These are phyloP conservation scores for Coemansia sp. DNA, from an alignment of 192 early-diverging fungal species.

Conservation along the genomic window DNA sequence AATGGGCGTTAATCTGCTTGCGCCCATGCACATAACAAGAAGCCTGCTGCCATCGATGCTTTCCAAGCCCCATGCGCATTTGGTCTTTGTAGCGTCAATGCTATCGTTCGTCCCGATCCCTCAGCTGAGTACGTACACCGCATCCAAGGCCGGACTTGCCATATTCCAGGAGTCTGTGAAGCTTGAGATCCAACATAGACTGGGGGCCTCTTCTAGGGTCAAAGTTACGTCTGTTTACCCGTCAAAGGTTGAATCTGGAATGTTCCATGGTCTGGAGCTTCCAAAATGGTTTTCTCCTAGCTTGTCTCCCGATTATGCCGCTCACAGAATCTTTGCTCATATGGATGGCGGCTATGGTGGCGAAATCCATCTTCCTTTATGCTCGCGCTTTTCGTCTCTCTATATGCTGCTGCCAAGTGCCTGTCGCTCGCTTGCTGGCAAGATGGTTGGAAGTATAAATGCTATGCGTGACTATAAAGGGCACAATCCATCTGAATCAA, in stretches of 20 bases:
- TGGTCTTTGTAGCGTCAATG: slow-evolving; percentile 58
- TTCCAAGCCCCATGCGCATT: slow-evolving; percentile 65
- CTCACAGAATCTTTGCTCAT: slow-evolving; percentile 57
- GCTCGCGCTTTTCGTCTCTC: slow-evolving; percentile 22
- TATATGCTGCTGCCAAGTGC: slow-evolving; percentile 26
- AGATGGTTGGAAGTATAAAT: slow-evolving; percentile 29
- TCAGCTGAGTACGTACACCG: slow-evolving; percentile 71
- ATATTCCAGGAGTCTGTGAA: slow-evolving; percentile 75
- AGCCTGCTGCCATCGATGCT: slow-evolving; percentile 75
- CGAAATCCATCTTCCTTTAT: slow-evolving; percentile 51
- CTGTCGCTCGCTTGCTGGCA: slow-evolving; percentile 16
- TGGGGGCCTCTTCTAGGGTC: slow-evolving; percentile 57
- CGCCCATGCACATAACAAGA: slow-evolving; percentile 68
- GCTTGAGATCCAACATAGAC: slow-evolving; percentile 66
- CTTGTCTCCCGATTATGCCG: slow-evolving; percentile 61
- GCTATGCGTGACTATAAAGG: slow-evolving; percentile 41
- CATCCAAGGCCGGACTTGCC: slow-evolving; percentile 73
- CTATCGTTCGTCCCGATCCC: slow-evolving; percentile 51
- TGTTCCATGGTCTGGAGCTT: slow-evolving; percentile 72
- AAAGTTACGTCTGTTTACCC: slow-evolving; percentile 66
- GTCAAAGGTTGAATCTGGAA: slow-evolving; percentile 67
- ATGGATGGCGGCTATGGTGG: slow-evolving; percentile 56
- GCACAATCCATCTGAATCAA: background rate
- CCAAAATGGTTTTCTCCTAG: slow-evolving; percentile 64
- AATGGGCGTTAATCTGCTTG: slow-evolving; percentile 70